These are phyloP conservation scores for Dactylonectria macrodidyma DNA, from an alignment of 2,329 filamentous ascomycete genomes.

Conservation along the genomic window DNA sequence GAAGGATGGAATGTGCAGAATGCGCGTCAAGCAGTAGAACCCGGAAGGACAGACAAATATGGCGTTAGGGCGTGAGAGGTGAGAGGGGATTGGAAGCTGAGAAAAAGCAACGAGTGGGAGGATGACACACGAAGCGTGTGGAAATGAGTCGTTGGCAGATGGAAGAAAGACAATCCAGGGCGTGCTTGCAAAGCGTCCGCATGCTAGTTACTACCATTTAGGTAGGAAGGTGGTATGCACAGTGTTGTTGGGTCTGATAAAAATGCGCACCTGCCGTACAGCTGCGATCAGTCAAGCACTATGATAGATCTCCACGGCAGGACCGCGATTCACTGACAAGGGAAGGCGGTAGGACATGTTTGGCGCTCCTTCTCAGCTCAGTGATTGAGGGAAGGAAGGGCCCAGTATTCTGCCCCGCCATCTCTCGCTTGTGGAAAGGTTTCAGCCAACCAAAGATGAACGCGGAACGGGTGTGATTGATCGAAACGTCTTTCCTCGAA, in stretches of 20 bases:
- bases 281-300: background rate
- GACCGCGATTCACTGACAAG: background rate
- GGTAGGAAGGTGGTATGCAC: no score
- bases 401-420: background rate
- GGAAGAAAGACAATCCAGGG: background rate
- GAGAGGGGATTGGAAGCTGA: background rate
- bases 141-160: background rate
- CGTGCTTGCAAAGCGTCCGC: no score
- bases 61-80: background rate
- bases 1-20: background rate
- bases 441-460: background rate
- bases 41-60: background rate
- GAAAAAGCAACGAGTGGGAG: conserved; percentile 31
- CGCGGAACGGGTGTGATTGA: background rate
- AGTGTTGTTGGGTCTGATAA: background rate
- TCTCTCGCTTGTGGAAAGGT: background rate
- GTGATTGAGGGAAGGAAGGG: background rate
- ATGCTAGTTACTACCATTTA: no score
- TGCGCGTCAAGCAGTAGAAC: background rate
- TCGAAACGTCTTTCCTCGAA: background rate
- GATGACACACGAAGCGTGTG: conserved; percentile 14
- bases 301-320: background rate
- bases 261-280: background rate
- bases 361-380: background rate
- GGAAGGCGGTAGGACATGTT: background rate